Base-by-base conservation (phyloP, 768 basidiomycete species). In the Mycena venus region DNA sequence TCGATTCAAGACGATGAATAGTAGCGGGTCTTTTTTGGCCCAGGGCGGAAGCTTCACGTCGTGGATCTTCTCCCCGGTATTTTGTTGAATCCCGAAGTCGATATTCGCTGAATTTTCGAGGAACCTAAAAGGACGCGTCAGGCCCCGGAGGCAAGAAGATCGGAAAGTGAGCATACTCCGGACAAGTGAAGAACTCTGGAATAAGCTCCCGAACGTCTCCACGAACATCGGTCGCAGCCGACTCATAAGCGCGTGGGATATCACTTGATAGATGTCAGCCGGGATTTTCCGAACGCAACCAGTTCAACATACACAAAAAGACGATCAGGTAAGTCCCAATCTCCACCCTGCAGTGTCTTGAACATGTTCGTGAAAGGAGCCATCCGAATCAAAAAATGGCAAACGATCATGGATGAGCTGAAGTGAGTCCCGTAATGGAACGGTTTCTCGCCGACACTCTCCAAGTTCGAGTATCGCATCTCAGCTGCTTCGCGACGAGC, bases 351-450 rank as follows among this genome's bases (percentile, higher is more conserved):
- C 36, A 98, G 83, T 3, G 95, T 96, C 84, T 97, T 96, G 88
- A 97, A 99, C 93, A 98, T 97, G 79, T 94, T 92, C 29, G 96
- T 97, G 81, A 94, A 99, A 0, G 97, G 97, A 17, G 93, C 91
- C 78, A 97, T 85, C 25, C 97, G 90, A 67, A 99, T 97, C 77
- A 98, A 84, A 85, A 95, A 98, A 77, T 98, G 96, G 85, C 96
- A 97, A 55, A 97, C 95, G 71, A 96, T 98, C 97, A 98, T 98
- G 3, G 96, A 97, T 12, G 96, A 97, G 80, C 95, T 96, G 79
- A 97, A 99, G 80, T 99, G 97, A 0, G 97, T 98, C 51, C 97
- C 95, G 74, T 96, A 96, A 79, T 96, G 95, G 83, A 98, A 98
- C 0, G 97, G 97, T 40, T 91, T 89, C 83, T 99, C 97, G 10